Evolutionary conservation across 352 stramenopile species (phyloP), one percentile per base, ranked within the genome.

Genomic region (Globisporangium apiculatum): DNA sequence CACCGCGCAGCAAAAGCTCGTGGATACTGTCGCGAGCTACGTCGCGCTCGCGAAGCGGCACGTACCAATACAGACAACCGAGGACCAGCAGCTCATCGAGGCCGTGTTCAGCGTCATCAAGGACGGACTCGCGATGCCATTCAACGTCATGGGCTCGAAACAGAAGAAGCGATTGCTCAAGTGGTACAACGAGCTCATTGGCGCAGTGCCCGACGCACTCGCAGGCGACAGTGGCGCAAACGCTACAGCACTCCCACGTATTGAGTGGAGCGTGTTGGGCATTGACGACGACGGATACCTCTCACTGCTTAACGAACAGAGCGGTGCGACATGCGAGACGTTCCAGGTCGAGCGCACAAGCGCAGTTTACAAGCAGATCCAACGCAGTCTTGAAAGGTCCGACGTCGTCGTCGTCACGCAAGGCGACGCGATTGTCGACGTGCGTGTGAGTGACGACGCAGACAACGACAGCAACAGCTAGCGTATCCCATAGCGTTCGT

Each of bases 141-240:
- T 90, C 58, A 88, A 78, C 56, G 82, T 92, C 51, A 68, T 92
- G 51, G 75, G 79, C 58, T 77, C 74, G 14, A 94, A 92, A 56
- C 78, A 92, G 51, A 92, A 94, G 66, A 92, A 91, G 53, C 72
- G 65, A 15, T 65, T 92, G 46, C 57, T 94, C 35, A 94, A 94
- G 53, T 90, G 83, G 79, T 86, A 92, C 73, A 91, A 91, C 49
- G 82, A 94, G 55, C 71, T 91, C 51, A 87, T 91, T 43, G 68
- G 61, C 35, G 55, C 82, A 47, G 71, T 84, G 48, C 68, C 66
- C 7, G 78, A 86, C 47, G 64, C 60, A 35, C 61, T 79, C 14
- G 43, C 60, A 48, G 59, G 66, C 2, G 64, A 73, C 1, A 68
- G 61, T 5, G 56, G 65, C 15, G 65, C 65, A 12, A 59, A 57